Percentiles rank a stretch among this genome's conserved stretches.
Evolutionary conservation across 805 yeast genomes (phyloP).

Genomic region (Yarrowia bubula): DNA sequence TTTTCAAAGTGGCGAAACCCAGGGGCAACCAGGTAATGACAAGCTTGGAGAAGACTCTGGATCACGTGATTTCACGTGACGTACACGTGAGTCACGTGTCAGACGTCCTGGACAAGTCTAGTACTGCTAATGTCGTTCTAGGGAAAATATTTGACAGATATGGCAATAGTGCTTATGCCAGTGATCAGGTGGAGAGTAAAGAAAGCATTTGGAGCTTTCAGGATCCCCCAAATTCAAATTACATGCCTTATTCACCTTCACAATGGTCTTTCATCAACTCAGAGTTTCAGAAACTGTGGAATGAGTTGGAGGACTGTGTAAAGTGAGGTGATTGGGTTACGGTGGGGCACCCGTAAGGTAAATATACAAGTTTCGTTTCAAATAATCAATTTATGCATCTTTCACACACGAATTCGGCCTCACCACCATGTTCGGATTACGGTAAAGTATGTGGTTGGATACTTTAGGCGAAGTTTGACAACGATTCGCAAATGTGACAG

Average conservation of each 20-base stretch:
- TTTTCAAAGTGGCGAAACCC: not conserved
- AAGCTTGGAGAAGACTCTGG: not conserved
- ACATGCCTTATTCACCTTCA: conserved; percentile 15
- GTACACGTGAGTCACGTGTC: not conserved
- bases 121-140: not conserved
- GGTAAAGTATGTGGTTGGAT: too few species aligned
- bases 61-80: not conserved
- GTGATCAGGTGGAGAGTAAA: not conserved
- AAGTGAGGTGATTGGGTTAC: not conserved
- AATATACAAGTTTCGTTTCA: not conserved
- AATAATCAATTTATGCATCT: too few species aligned
- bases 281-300: not conserved
- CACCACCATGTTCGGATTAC: too few species aligned
- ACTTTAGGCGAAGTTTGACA: too few species aligned
- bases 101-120: not conserved
- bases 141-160: not conserved
- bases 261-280: not conserved
- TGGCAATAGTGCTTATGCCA: not conserved
- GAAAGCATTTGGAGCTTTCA: not conserved
- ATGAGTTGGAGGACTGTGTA: not conserved
- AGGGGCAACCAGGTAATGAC: not conserved
- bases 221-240: not conserved
- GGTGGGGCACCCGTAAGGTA: too few species aligned
- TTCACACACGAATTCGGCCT: too few species aligned
- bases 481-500: too few species aligned